Evolutionary conservation across 164 flowering plant genomes (phyloP), one percentile per base, ranked within the genome.

Genomic region (Platanus orientalis): DNA sequence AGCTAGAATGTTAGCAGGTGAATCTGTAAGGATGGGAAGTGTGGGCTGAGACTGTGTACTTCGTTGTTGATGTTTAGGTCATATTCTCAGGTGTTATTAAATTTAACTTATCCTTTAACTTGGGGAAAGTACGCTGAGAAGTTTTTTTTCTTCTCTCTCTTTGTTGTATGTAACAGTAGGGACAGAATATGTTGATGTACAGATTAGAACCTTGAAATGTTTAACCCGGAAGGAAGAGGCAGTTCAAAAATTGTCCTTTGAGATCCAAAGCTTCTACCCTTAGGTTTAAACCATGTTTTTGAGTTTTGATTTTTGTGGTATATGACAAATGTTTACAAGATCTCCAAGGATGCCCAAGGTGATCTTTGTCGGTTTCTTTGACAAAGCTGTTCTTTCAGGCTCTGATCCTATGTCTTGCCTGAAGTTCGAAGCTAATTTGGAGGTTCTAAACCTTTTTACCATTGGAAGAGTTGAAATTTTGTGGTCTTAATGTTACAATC

Each of bases 241-340:
- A 36, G 9, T 3, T 36, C 1, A 14, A 36, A 7, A 7, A 7
- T 36, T 36, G 12, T 16, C n/a, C 49, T 16, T 45, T 16, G 20
- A 45, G 50, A 59, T 47, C 21, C 20, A 30, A 59, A 59, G 62
- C 30, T 10, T n/a, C n/a, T n/a, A n/a, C n/a, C n/a, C n/a, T n/a
- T n/a, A n/a, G n/a, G n/a, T n/a, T n/a, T n/a, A n/a, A n/a, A n/a
- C n/a, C n/a, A n/a, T n/a, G n/a, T n/a, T n/a, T n/a, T n/a, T n/a
- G n/a, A n/a, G n/a, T n/a, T n/a, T n/a, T n/a, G n/a, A n/a, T n/a
- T n/a, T n/a, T n/a, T n/a, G n/a, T n/a, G n/a, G n/a, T n/a, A n/a
- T n/a, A n/a, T n/a, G n/a, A n/a, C n/a, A n/a, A n/a, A n/a, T n/a
- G n/a, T n/a, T n/a, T n/a, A n/a, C n/a, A n/a, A n/a, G n/a, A n/a